Percentiles rank a stretch among this genome's conserved stretches.
Conservation (phyloP, 805 yeast genomes). For the Starmerella bombicola region DNA sequence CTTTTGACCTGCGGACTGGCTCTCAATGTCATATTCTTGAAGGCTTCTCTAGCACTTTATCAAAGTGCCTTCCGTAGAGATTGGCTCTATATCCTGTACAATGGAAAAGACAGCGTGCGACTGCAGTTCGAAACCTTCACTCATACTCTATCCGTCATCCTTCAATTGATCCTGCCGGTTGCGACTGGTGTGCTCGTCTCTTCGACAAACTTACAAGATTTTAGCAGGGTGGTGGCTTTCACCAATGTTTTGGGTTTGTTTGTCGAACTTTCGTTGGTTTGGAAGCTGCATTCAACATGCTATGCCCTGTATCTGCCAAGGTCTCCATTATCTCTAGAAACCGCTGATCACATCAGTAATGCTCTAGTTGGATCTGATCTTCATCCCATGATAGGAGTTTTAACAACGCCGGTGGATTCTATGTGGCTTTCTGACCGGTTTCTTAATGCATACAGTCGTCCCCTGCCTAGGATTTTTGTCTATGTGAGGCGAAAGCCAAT, state of each 20-base stretch:
- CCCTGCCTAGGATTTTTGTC: conserved; percentile 13
- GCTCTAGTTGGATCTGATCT: conserved; percentile 6
- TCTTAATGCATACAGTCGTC: conserved; percentile 7
- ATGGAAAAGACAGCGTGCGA: conserved; percentile 19
- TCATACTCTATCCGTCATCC: conserved; percentile 10
- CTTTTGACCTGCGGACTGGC: background rate
- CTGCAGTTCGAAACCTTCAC: conserved; percentile 11
- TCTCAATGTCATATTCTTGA: conserved; percentile 4
- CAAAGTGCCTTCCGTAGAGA: conserved; percentile 18
- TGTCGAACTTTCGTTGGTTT: conserved; percentile 18
- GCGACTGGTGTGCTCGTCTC: conserved; percentile 9
- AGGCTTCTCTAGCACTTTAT: conserved; percentile 10
- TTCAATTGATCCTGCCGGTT: conserved; percentile 14
- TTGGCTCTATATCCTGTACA: conserved; percentile 23
- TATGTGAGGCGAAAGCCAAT: conserved; percentile 20
- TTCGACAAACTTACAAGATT: conserved; percentile 4
- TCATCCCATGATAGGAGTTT: conserved; percentile 13
- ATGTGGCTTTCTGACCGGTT: background rate
- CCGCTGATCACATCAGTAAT: background rate
- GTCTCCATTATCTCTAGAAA: conserved; percentile 1
- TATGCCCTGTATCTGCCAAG: conserved; percentile 23
- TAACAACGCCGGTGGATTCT: conserved; percentile 12
- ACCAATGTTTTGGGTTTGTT: conserved; percentile 10
- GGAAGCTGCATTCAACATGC: conserved; percentile 21
- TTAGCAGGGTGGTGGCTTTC: conserved; percentile 9